A percentile compares a stretch with the other conserved stretches of the same genome.
phyloP scores from a whole-genome alignment of 1,284 basidiomycete genomes.

The Kalmanozyma brasiliensis region DNA sequence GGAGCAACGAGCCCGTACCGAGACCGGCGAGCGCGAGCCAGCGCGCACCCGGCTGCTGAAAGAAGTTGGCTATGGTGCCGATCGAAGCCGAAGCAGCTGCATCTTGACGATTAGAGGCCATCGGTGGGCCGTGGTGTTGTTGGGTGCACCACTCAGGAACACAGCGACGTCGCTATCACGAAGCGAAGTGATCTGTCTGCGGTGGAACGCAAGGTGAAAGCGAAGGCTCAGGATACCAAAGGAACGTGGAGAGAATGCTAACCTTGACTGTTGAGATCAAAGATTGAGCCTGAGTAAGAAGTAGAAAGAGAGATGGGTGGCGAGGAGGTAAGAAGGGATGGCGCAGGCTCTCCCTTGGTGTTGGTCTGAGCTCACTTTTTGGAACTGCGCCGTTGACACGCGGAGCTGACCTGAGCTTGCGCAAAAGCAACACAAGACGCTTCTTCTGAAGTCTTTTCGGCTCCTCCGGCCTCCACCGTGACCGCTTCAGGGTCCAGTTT shows the following conservation, averaged over 20 bases:
- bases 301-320: slow-evolving; percentile 1
- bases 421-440: not conserved
- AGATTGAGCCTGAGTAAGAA: too few relatives aligned
- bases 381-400: slow-evolving; percentile 11
- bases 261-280: too few relatives aligned
- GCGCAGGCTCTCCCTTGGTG: not conserved
- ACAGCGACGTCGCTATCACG: too few relatives aligned
- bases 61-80: slow-evolving; percentile 16
- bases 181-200: too few relatives aligned
- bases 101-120: slow-evolving; percentile 30
- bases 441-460: slow-evolving; percentile 3
- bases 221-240: too few relatives aligned
- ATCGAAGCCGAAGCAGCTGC: slow-evolving; percentile 30
- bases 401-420: slow-evolving; percentile 12
- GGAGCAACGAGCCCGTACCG: slow-evolving; percentile 27
- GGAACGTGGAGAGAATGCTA: not conserved
- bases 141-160: too few relatives aligned
- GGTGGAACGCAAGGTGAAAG: not conserved
- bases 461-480: slow-evolving; percentile 6
- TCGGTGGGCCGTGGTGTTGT: slow-evolving; percentile 6
- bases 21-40: slow-evolving; percentile 36
- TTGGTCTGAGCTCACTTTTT: slow-evolving; percentile 32
- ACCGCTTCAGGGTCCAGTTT: slow-evolving; percentile 8
- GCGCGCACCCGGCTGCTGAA: slow-evolving; percentile 30
- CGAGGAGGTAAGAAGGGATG: not conserved